A percentile compares a stretch with the other conserved stretches of the same genome.
These are phyloP conservation scores for Sphagnum magellanicum DNA, from an alignment of 228 moss, liverwort and hornwort species.

Conservation along the genomic window DNA sequence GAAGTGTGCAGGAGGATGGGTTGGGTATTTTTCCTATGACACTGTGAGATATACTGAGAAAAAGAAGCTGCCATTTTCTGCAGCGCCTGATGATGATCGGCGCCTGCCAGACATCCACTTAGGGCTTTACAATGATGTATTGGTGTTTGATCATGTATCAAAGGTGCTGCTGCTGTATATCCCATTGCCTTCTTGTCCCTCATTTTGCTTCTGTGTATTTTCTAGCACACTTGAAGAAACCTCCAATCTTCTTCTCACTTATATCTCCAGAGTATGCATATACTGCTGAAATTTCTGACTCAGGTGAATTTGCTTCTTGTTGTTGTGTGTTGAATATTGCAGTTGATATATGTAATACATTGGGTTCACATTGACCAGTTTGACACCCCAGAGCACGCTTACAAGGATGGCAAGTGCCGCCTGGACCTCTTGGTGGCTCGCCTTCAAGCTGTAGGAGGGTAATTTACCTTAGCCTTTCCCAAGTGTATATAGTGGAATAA, in stretches of 20 bases:
- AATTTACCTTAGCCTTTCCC: neutral
- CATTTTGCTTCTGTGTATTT: too few relatives aligned
- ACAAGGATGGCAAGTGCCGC: constrained; percentile 16
- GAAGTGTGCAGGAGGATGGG: constrained; percentile 42
- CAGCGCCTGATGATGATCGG: constrained; percentile 38
- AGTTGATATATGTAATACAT: constrained; percentile 42
- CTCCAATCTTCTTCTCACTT: too few relatives aligned
- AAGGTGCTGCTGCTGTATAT: constrained; percentile 8
- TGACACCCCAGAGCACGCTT: constrained; percentile 25
- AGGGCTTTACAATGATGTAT: constrained; percentile 36
- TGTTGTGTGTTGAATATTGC: constrained; percentile 8
- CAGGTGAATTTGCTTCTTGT: too few relatives aligned
- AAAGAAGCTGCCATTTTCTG: constrained; percentile 37
- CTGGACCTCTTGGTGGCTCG: constrained; percentile 28
- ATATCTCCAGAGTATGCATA: too few relatives aligned
- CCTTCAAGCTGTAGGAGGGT: constrained; percentile 15
- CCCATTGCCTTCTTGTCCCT: too few relatives aligned
- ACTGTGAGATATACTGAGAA: constrained; percentile 47
- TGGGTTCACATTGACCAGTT: constrained; percentile 48
- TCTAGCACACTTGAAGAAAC: too few relatives aligned
- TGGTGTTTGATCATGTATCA: constrained; percentile 47
- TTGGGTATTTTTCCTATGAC: constrained; percentile 54
- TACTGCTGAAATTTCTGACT: too few relatives aligned
- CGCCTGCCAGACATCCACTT: constrained; percentile 46
- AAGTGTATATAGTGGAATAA: constrained; percentile 13